Base-by-base conservation (phyloP, 2,329 filamentous ascomycete species). In the Aspergillus quadricinctus region DNA sequence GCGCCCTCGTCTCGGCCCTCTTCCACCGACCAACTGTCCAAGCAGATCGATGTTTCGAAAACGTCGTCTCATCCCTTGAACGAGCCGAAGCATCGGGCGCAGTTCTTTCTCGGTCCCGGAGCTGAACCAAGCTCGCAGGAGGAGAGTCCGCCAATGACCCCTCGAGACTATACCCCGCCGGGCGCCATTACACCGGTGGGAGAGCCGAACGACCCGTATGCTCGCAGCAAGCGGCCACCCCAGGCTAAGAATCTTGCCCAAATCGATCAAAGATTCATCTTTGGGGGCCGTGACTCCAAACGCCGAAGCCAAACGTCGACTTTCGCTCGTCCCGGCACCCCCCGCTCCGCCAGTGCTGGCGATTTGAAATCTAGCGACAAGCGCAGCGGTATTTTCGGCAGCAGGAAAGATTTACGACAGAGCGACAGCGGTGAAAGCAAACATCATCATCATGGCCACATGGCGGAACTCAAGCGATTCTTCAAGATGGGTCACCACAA, bases 401-500 rank as follows among this genome's bases (percentile, higher is more conserved):
- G 74, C 54, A 80, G 78, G 56, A 81, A 83, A 60, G 81, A 86
- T 29, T 73, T 78, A 25, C 72, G 78, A 52, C 65, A 73, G 46
- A 80, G 55, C 77, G 82, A 48, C 31, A 37, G 31, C 73, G 78
- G 54, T 77, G 77, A 77, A 54, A 76, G 76, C 2, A 80, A 81
- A 58, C 80, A 82, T 57, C 28, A 29, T 11, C 28, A 29, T 11
- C 69, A 72, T 55, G 86, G 89, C 23, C 97, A 94, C 4, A 97
- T 97, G 89, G 88, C 89, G 3, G 93, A 97, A 66, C 76, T 99
- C 58, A 97, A 96, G 77, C 84, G 94, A n/a, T 99, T 99, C 72
- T 96, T 99, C 80, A 94, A 78, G 88, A 74, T 86, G 52, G 83
- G 84, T 2, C 82, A 86, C 63, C 90, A 90, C 64, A 91, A 90